Evolutionary conservation across 2,329 filamentous ascomycete genomes (phyloP), one percentile per base, ranked within the genome.

Genomic region (Penicillium sp.): DNA sequence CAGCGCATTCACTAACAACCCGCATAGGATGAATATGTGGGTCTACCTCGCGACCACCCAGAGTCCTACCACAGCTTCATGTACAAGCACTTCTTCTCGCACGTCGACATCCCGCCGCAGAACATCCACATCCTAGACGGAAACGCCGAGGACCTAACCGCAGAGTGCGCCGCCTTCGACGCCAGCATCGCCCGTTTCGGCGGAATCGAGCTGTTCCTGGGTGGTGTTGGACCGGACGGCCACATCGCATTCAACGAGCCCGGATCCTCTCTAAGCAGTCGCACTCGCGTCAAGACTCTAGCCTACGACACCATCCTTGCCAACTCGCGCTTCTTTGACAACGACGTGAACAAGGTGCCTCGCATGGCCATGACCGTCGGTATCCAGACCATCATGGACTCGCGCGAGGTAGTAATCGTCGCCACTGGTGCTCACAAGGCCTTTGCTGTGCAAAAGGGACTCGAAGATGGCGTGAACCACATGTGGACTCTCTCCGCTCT

Each of bases 181-280:
- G 84, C 85, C 47, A 85, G 87, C 66, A 94, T 95, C 73, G 84
- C 84, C 67, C 77, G 79, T 33, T 83, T 78, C 24, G 90, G 90
- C 43, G 90, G 90, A 44, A 94, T 95, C 58, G 89, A 94, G 70
- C 82, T 94, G 21, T 95, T 94, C 75, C 81, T 95, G 4, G 89
- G 89, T 13, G 90, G 90, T 34, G 91, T 95, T 49, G 90, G 90
- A 24, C 87, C 90, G 49, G 90, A 95, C 68, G 90, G 90, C 4
- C 90, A 95, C 72, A 90, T 95, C 58, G 90, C 90, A 42, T 95
- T 95, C 81, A 95, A 95, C 73, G 90, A 95, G 74, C 90, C 90
- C 3, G 90, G 90, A 33, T 91, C 88, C 9, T 90, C 86, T 53
- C 76, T 95, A 55, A 82, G 83, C 61, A 91, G 87, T 50, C 83